These are phyloP conservation scores for Syzygium grande DNA, from an alignment of 345 rosid species.

Conservation along the genomic window DNA sequence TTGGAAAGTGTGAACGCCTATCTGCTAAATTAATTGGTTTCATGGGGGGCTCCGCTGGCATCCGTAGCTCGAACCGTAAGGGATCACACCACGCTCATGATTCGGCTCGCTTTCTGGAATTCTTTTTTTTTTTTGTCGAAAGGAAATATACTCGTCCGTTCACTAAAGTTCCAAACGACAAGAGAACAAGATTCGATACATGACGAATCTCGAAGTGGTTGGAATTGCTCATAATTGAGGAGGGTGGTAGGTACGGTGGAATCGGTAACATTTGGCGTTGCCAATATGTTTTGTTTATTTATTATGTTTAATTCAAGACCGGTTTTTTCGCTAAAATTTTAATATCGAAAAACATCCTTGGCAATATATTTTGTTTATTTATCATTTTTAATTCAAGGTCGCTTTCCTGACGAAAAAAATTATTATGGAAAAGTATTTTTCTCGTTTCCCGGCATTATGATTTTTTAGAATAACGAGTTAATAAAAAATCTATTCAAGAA, in stretches of 20 bases:
- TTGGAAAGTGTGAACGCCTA: neutral
- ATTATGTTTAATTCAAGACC: neutral
- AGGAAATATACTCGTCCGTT: no score
- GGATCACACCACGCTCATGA: neutral
- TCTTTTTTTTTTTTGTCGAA: no score
- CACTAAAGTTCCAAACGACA: no score
- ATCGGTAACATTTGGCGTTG: neutral
- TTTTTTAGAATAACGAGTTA: neutral
- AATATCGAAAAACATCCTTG: neutral
- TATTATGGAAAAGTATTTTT: neutral
- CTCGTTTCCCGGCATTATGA: neutral
- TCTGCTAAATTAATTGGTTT: neutral
- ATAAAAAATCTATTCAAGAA: neutral
- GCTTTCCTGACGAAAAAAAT: neutral
- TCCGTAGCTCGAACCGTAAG: neutral
- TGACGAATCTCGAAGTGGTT: no score
- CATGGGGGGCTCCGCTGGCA: neutral
- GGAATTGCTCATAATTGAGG: neutral
- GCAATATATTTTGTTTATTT: neutral
- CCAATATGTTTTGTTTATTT: neutral
- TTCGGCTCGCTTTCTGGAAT: neutral
- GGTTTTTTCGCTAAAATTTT: neutral
- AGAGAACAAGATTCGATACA: no score
- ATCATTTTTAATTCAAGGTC: neutral
- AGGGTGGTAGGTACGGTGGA: neutral